Base-by-base conservation (phyloP, 2,329 filamentous ascomycete species). In the Neoscytalidium dimidiatum region DNA sequence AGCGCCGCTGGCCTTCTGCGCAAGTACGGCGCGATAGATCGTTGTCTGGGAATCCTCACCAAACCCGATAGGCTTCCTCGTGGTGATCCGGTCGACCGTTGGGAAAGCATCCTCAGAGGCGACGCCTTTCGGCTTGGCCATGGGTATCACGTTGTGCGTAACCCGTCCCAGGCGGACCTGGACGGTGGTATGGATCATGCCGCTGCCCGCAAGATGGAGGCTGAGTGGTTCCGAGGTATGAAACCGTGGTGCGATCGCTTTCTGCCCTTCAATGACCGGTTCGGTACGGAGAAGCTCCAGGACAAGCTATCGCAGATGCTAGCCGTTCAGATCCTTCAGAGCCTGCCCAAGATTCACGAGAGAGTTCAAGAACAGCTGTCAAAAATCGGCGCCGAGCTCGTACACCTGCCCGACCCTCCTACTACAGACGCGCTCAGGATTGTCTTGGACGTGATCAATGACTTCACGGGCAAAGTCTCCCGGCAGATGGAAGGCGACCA, bases 61-160 rank as follows among this genome's bases (percentile, higher is more conserved):
- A 97, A 96, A 71, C 92, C 93, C 0, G 94, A 97, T 67, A 84
- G 90, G 0, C 77, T 93, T 0, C 84, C 87, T 0, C 73, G 78
- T 0, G 82, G 83, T 0, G 80, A 83, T 1, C 78, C 77, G 0
- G 79, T 86, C 0, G 77, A 82, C 0, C 87, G 89, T 64, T 92
- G 90, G 84, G 73, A 86, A 0, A 79, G 84, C 0, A 89, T 93
- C 64, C 81, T 96, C 4, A 79, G 81, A 0, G 86, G 87, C 0
- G 73, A 85, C 1, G 84, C 85, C 1, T 92, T 91, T 66, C 72
- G 74, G 0, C 84, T 94, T 0, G 89, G 88, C 0, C 83, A 91
- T n/a, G 91, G 90, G 0, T 97, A 94, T 71, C 96, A 89, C 8
- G 92, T 94, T 0, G 91, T 89, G 0, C 86, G 90, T 1, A 88